These are phyloP conservation scores for Omphalea diandra DNA, from an alignment of 441 rosid species.

Conservation along the genomic window DNA sequence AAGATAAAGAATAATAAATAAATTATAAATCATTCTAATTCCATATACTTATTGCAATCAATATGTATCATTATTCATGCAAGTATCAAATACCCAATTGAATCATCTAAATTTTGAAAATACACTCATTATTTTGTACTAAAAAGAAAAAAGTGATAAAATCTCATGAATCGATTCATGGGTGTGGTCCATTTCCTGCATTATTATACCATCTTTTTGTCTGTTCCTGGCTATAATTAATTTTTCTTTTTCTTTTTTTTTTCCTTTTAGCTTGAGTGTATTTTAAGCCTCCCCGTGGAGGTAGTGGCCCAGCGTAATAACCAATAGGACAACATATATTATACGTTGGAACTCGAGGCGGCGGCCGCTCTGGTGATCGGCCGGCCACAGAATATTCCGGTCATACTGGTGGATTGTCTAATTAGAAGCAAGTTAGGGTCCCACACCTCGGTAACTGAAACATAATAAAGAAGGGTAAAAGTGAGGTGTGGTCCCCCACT, in stretches of 20 bases:
- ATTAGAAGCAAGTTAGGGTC: conserved; percentile 5
- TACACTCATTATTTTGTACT: not conserved
- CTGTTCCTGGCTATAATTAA: not conserved
- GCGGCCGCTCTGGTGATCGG: not conserved
- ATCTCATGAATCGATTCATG: not conserved
- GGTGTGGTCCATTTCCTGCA: conserved; percentile 9
- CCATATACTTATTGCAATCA: not conserved
- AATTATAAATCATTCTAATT: too few relatives aligned
- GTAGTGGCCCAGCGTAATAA: not conserved
- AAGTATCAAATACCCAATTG: not conserved
- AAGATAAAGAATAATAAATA: too few relatives aligned
- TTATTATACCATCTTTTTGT: not conserved
- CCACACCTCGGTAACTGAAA: conserved; percentile 14
- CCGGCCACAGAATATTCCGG: conserved; percentile 30
- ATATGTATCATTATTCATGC: too few relatives aligned
- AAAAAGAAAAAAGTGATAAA: not conserved
- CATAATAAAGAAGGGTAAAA: not conserved
- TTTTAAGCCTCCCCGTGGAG: conserved; percentile 21
- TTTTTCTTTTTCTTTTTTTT: conserved; percentile 2
- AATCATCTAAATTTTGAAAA: not conserved
- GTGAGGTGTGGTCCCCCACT: conserved; percentile 32
- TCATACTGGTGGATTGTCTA: not conserved
- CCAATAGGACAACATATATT: not conserved
- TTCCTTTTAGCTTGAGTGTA: conserved; percentile 20
- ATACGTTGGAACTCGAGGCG: conserved; percentile 9